Evolutionary conservation across 2,329 filamentous ascomycete species (phyloP).

Genomic region (Penicillium psychrosexuale): DNA sequence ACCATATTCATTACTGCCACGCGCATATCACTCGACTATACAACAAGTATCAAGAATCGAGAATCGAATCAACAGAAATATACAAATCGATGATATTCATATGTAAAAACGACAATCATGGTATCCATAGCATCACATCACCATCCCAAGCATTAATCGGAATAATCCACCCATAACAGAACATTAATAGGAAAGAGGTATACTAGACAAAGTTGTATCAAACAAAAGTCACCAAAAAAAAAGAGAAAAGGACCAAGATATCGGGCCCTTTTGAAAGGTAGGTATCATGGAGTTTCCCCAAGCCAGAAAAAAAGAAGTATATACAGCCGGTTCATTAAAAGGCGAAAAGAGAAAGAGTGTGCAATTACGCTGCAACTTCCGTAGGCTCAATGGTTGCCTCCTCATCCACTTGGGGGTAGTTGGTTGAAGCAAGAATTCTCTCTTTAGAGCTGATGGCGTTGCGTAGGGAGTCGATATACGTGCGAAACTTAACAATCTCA

Average conservation of each 20-base stretch:
- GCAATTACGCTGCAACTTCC: not conserved
- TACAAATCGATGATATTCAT: not conserved
- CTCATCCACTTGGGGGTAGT: constrained; percentile 6
- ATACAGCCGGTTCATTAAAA: constrained; percentile 8
- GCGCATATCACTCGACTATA: not conserved
- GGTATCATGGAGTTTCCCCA: constrained; percentile 4
- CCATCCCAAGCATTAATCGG: constrained; percentile 22
- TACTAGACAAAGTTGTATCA: constrained; percentile 5
- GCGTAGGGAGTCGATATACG: constrained; percentile 83
- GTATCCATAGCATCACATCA: constrained; percentile 30
- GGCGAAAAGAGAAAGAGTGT: not conserved
- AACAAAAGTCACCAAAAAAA: not conserved
- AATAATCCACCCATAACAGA: constrained; percentile 8
- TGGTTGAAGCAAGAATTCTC: constrained; percentile 58
- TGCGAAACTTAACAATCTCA: constrained; percentile 95
- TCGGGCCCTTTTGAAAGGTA: constrained; percentile 9
- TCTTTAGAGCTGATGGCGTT: constrained; percentile 67
- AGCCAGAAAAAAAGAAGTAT: constrained; percentile 6
- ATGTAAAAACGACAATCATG: constrained; percentile 15
- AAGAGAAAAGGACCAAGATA: not conserved
- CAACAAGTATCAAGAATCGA: not conserved
- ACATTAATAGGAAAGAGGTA: constrained; percentile 7
- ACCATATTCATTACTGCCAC: not conserved
- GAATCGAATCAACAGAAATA: not conserved
- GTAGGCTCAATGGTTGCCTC: constrained; percentile 1